Percentiles rank a stretch among this genome's conserved stretches.
Conservation (phyloP, 768 basidiomycete genomes). For the Lactifluus piperatus region DNA sequence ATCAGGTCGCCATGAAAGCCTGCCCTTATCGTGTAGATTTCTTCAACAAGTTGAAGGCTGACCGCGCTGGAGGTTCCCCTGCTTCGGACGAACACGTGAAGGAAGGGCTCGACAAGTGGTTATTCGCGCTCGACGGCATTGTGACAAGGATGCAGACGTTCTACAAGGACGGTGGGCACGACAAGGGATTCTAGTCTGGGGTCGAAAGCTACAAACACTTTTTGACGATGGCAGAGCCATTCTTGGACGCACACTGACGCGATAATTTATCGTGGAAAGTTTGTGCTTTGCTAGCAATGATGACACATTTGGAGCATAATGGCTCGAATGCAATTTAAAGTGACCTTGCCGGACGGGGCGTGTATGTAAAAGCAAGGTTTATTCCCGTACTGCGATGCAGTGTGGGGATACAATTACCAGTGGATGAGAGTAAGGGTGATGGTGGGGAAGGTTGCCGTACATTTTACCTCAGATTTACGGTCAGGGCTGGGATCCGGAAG, state of each 20-base stretch:
- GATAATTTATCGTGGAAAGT: not conserved
- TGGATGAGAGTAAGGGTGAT: not conserved
- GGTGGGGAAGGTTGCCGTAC: slow-evolving; percentile 13
- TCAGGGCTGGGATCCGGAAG: slow-evolving; percentile 1
- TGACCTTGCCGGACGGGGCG: not conserved
- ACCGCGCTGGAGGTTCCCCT: slow-evolving; percentile 28
- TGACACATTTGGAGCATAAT: slow-evolving; percentile 5
- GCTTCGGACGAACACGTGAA: slow-evolving; percentile 38
- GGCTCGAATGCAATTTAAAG: not conserved
- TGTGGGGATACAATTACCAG: not conserved
- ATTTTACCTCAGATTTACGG: slow-evolving; percentile 12
- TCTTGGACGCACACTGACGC: slow-evolving; percentile 7
- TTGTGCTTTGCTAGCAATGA: slow-evolving; percentile 5
- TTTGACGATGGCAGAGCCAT: not conserved
- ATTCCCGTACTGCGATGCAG: not conserved
- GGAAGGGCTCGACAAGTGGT: slow-evolving; percentile 43
- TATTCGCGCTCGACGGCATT: slow-evolving; percentile 41
- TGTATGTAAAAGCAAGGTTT: not conserved
- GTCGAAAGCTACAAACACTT: not conserved
- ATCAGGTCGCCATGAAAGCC: slow-evolving; percentile 56
- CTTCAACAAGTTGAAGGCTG: slow-evolving; percentile 44
- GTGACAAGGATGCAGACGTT: slow-evolving; percentile 40
- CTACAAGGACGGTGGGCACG: slow-evolving; percentile 34
- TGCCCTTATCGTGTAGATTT: slow-evolving; percentile 54
- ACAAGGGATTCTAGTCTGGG: slow-evolving; percentile 35